Conservation (phyloP, 164 flowering plant genomes). For the Magnolia sinica region DNA sequence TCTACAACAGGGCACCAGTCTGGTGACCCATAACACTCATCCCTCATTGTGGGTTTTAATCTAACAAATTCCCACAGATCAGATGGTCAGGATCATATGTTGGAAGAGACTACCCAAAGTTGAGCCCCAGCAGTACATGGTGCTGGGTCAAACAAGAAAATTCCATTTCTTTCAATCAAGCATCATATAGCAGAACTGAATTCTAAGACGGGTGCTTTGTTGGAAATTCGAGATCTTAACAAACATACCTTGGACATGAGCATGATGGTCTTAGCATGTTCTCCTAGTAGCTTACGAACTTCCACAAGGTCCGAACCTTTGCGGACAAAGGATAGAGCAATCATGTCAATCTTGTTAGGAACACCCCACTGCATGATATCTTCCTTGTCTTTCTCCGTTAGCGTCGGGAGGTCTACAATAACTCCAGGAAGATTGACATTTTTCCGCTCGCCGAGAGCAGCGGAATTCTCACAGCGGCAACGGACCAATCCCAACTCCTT, state of each 20-base stretch:
- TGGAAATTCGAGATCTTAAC: background rate
- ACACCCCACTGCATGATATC: slow-evolving; percentile 80
- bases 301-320: slow-evolving; percentile 84
- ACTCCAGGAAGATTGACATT: slow-evolving; percentile 88
- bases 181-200: background rate
- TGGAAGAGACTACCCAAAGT: background rate
- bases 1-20: background rate
- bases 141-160: background rate
- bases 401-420: slow-evolving; percentile 79
- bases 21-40: background rate
- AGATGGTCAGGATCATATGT: background rate
- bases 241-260: slow-evolving; percentile 72
- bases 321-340: slow-evolving; percentile 83
- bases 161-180: background rate
- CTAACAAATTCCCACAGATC: background rate
- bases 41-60: background rate
- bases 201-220: background rate
- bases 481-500: slow-evolving; percentile 59
- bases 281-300: slow-evolving; percentile 76
- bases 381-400: slow-evolving; percentile 81
- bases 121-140: background rate
- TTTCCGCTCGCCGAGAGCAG: slow-evolving; percentile 71
- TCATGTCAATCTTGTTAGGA: slow-evolving; percentile 80
- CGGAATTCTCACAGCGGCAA: slow-evolving; percentile 80
- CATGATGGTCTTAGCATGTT: slow-evolving; percentile 63